Conservation (phyloP, 179 eudicot genomes). For the Silene noctiflora region DNA sequence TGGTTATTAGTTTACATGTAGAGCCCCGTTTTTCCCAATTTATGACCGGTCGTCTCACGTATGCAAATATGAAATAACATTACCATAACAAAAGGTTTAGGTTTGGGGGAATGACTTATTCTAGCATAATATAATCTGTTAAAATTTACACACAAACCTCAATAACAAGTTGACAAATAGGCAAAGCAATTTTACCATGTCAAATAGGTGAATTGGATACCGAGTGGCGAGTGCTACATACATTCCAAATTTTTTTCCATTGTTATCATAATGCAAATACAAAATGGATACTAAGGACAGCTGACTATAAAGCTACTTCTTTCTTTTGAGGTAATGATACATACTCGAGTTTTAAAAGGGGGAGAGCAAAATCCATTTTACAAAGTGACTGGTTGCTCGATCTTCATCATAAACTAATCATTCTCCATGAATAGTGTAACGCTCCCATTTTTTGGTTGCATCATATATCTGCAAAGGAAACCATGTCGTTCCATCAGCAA, state of each 20-base stretch:
- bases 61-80: background rate
- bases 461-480: conserved; percentile 62
- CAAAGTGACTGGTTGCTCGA: background rate
- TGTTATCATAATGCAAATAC: background rate
- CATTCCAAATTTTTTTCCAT: background rate
- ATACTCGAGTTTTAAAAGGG: conserved; percentile 1
- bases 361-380: background rate
- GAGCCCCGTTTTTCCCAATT: background rate
- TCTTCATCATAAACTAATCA: conserved; percentile 25
- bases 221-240: background rate
- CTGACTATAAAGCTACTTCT: conserved; percentile 1
- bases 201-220: background rate
- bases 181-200: background rate
- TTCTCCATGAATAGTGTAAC: conserved; percentile 84
- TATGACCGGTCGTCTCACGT: background rate
- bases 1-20: conserved; percentile 9
- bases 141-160: no score
- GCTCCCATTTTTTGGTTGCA: conserved; percentile 82
- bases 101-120: background rate
- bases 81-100: background rate
- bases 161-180: no score
- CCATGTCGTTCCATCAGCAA: conserved; percentile 11
- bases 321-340: background rate
- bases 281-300: background rate
- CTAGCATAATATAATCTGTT: background rate